Percentiles rank a stretch among this genome's conserved stretches.
Evolutionary conservation across 2,329 filamentous ascomycete species (phyloP).

Genomic region (Blastomyces parvus): DNA sequence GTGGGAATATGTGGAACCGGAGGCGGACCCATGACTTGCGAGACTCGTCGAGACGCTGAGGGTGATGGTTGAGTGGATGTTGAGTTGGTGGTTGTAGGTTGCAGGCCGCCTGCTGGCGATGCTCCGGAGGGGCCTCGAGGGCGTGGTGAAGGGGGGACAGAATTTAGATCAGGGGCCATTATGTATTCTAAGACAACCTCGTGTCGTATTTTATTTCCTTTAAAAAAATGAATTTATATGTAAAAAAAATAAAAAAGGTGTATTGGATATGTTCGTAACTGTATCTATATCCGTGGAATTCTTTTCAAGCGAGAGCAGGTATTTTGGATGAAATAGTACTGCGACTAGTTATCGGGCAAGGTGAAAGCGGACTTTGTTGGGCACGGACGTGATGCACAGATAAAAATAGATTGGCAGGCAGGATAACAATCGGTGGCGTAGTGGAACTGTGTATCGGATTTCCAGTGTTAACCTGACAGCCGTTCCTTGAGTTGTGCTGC

Average conservation of each 20-base stretch:
- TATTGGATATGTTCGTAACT: neutral
- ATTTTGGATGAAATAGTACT: neutral
- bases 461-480: neutral
- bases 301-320: neutral
- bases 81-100: slow-evolving; percentile 9
- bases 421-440: neutral
- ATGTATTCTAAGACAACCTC: neutral
- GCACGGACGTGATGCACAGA: neutral
- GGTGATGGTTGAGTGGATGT: slow-evolving; percentile 25
- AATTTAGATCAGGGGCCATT: slow-evolving; percentile 44
- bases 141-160: slow-evolving; percentile 30
- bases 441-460: neutral
- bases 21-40: slow-evolving; percentile 40
- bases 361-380: neutral
- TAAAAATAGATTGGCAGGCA: neutral
- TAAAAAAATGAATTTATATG: neutral
- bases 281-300: neutral
- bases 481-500: neutral
- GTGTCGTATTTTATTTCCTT: neutral
- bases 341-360: neutral
- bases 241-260: neutral
- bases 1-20: slow-evolving; percentile 25
- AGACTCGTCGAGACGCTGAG: slow-evolving; percentile 37
- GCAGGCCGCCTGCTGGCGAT: slow-evolving; percentile 16
- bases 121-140: slow-evolving; percentile 26